Evolutionary conservation across 352 stramenopile genomes (phyloP), one percentile per base, ranked within the genome.

Genomic region (Lagenidium giganteum): DNA sequence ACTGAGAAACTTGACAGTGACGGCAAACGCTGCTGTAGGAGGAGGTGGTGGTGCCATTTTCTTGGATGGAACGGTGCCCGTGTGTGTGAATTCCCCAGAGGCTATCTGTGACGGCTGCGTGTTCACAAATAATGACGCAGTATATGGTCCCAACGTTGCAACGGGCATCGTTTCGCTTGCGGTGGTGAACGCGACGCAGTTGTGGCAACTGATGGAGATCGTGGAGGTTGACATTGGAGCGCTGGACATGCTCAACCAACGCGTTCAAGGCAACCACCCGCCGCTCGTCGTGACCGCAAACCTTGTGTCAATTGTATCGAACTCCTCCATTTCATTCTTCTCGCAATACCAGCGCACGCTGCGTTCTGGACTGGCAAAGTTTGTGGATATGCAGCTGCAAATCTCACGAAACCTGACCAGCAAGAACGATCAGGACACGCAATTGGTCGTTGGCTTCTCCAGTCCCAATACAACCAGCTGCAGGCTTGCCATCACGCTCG

Each of bases 41-140:
- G 42, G 42, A 8, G 51, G 51, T 0, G 44, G 51, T 13, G 51
- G 43, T 11, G 44, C 21, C 22, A 42, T 60, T n/a, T 49, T 54
- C 23, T n/a, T 54, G 8, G 26, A 48, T 12, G 30, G 32, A n/a
- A 18, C 24, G 11, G 18, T 59, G 9, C 44, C 38, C 8, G 1
- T 3, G 17, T 54, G 51, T 28, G 33, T 49, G 25, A 49, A 32
- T 8, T 26, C 20, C 11, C 21, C 16, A 7, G 18, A 26, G 4
- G 3, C 29, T 18, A 5, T 49, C 12, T 49, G 42, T 23, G 22
- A 23, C 3, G 42, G 5, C n/a, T 49, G 42, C 16, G 18, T 8
- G 23, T 49, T 41, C 32, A 16, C 5, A 2, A 21, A 41, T 9
- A 49, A 49, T 17, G 20, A 14, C 8, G 42, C 42, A 8, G 11